phyloP scores from a whole-genome alignment of 2,329 filamentous ascomycete genomes.

The Neopestalotiopsis rosae region DNA sequence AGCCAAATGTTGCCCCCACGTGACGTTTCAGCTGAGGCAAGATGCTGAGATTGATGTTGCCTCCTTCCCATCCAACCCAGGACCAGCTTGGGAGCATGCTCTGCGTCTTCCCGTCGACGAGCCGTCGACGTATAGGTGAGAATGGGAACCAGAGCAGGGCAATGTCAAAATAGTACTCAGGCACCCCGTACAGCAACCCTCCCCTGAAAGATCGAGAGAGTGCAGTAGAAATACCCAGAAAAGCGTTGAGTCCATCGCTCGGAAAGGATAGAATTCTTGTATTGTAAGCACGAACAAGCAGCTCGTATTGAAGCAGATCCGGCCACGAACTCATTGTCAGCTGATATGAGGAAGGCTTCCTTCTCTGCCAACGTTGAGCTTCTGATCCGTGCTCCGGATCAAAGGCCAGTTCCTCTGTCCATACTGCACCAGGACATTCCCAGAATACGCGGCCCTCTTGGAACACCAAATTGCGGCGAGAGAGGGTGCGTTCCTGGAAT shows the following conservation, averaged over 20 bases:
- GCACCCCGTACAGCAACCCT: background rate
- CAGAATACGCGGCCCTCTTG: background rate
- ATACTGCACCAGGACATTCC: background rate
- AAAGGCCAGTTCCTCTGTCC: background rate
- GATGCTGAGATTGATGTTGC: background rate
- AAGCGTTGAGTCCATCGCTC: background rate
- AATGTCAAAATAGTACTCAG: constrained; percentile 2
- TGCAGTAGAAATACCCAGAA: background rate
- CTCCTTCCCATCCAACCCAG: constrained; percentile 12
- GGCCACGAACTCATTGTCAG: background rate
- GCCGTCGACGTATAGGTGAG: background rate
- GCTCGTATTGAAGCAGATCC: background rate
- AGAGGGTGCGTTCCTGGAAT: background rate
- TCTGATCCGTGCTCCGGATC: background rate
- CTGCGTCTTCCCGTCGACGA: background rate
- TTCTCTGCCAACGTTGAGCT: background rate
- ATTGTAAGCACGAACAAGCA: background rate
- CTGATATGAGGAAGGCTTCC: background rate
- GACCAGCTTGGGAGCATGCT: constrained; percentile 2
- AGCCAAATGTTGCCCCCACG: background rate
- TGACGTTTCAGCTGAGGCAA: background rate
- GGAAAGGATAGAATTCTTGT: background rate
- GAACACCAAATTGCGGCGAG: background rate
- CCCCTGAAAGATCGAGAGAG: background rate
- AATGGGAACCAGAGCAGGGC: constrained; percentile 4